A percentile compares a stretch with the other conserved stretches of the same genome.
These are phyloP conservation scores for Arxiozyma bovina DNA, from an alignment of 1,139 yeast species.

Conservation along the genomic window DNA sequence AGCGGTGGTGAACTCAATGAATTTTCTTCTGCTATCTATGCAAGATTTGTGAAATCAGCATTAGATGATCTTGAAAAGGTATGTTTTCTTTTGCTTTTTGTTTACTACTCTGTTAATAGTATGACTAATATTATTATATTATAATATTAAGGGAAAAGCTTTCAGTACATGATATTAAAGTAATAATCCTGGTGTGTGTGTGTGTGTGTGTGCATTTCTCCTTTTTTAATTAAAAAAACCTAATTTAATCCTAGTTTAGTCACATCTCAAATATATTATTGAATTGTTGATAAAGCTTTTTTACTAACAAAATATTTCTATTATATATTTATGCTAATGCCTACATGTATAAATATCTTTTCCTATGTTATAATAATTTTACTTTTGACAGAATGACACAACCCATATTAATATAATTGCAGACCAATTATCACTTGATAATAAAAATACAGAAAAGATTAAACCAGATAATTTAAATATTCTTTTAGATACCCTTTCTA, in stretches of 20 bases:
- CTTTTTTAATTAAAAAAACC: background rate
- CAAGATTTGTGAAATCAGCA: conserved; percentile 58
- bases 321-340: background rate
- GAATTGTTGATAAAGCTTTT: background rate
- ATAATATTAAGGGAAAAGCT: background rate
- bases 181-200: background rate
- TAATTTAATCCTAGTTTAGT: conserved; percentile 6
- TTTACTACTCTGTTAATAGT: background rate
- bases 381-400: conserved; percentile 31
- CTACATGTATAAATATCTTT: background rate
- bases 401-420: conserved; percentile 40
- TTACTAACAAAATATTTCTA: conserved; percentile 17
- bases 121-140: background rate
- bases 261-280: conserved; percentile 1
- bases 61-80: conserved; percentile 58
- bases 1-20: conserved; percentile 11
- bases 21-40: conserved; percentile 45
- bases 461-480: conserved; percentile 36
- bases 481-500: conserved; percentile 40
- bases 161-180: background rate
- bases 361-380: background rate
- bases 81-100: conserved; percentile 26
- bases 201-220: background rate
- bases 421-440: conserved; percentile 38
- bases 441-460: conserved; percentile 36